Evolutionary conservation across 306 rosid species (phyloP).

Genomic region (Dicorynia guianensis): DNA sequence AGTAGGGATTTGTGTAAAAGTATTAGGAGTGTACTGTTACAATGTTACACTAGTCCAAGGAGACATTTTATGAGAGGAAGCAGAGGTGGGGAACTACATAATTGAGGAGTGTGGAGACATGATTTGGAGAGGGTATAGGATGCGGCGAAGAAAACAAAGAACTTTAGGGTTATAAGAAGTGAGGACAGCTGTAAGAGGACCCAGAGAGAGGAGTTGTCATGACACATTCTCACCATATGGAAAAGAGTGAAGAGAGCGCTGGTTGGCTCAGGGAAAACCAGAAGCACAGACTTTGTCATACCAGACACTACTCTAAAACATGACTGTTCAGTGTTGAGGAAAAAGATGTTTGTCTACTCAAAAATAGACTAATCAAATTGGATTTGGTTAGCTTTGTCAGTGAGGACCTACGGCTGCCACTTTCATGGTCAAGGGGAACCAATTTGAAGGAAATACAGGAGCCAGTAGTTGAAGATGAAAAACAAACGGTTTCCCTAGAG

Average conservation of each 20-base stretch:
- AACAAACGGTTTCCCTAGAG: not conserved
- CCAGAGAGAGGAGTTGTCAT: constrained; percentile 42
- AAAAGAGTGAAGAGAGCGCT: constrained; percentile 1
- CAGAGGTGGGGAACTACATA: constrained; percentile 34
- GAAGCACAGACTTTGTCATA: not conserved
- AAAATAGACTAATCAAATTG: not conserved
- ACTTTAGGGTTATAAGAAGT: constrained; percentile 20
- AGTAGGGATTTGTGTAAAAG: constrained; percentile 7
- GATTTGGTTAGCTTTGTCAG: not conserved
- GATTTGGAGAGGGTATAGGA: constrained; percentile 40
- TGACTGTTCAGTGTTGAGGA: not conserved
- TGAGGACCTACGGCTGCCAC: no score
- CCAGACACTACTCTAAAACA: no score
- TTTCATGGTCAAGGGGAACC: not conserved
- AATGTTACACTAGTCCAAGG: constrained; percentile 20
- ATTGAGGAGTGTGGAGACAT: constrained; percentile 47
- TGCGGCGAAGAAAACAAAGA: constrained; percentile 44
- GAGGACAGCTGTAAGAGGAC: constrained; percentile 56
- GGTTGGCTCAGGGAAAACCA: not conserved
- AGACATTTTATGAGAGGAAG: constrained; percentile 9
- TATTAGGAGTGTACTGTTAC: not conserved
- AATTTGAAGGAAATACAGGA: no score
- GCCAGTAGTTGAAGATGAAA: not conserved
- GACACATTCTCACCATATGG: constrained; percentile 38
- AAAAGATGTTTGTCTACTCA: not conserved